Base-by-base conservation (phyloP, 306 rosid species). In the Lathyrus sativus region DNA sequence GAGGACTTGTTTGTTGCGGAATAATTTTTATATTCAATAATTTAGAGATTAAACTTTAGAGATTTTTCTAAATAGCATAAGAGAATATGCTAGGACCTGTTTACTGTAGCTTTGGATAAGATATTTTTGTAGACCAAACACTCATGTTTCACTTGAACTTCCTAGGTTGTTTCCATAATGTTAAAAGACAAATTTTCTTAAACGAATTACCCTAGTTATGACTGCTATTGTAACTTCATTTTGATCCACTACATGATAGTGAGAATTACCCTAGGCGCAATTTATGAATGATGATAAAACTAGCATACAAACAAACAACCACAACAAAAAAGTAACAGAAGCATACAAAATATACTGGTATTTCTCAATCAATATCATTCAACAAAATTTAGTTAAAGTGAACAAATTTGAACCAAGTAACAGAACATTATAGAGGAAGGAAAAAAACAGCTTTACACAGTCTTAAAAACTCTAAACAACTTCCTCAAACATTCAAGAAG, bases 401-500 rank as follows among this genome's bases (percentile, higher is more conserved):
- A 76, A 77, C 74, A 74, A 33, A 37, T 55, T 57, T 15, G 50
- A 48, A 70, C 54, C 76, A 66, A 74, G 67, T 26, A 61, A 17
- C 22, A 69, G 45, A 69, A 59, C 63, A 53, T 15, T 46, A 28
- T 63, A 44, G 51, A 46, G 73, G 12, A 53, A 24, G 64, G 31
- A 43, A 15, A 19, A 26, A 62, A 68, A 37, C 37, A 19, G 58
- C 64, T 78, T 71, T 50, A 63, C 70, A 78, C 66, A 75, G 45
- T 43, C 60, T 10, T 35, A 43, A 71, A 71, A 77, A 65, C 49
- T 13, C 58, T 39, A 56, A 72, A 76, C 54, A 67, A 42, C 39
- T 19, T 33, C 58, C 76, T 66, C 72, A 67, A 39, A 61, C 50
- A 26, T 11, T 87, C 84, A 87, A 74, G 88, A 87, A 71, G 80